Percentiles rank a stretch among this genome's conserved stretches.
Conservation (phyloP, 139 green algal species). For the Chlorella sp. region DNA sequence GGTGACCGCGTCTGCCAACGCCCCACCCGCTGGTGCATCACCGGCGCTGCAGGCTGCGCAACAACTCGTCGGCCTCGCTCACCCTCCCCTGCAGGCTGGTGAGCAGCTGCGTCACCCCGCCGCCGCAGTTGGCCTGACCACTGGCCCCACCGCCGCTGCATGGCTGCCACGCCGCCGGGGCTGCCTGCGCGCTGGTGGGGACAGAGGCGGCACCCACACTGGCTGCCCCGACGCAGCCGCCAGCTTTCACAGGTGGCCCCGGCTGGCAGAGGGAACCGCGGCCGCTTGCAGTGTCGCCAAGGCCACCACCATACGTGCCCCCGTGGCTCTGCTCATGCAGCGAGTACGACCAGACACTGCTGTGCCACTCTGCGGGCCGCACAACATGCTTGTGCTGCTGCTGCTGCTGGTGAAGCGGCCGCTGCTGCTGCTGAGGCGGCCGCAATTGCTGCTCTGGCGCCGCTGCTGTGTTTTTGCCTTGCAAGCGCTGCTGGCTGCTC, state of each 20-base stretch:
- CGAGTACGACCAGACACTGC: no score
- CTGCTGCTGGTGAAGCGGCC: background rate
- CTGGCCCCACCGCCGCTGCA: background rate
- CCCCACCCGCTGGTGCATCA: no score
- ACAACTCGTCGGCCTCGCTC: background rate
- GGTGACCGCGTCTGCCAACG: no score
- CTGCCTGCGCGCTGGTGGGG: background rate
- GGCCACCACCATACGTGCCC: no score
- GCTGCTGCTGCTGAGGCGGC: background rate
- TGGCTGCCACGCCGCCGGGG: background rate
- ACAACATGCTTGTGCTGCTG: background rate
- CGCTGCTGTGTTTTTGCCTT: background rate
- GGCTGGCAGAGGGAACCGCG: no score
- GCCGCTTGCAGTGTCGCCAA: no score
- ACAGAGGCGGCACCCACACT: background rate
- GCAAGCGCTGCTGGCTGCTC: background rate
- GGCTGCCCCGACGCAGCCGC: background rate
- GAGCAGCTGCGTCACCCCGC: background rate
- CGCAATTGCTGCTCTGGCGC: background rate
- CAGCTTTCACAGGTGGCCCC: background rate
- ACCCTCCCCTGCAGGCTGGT: conserved; percentile 14
- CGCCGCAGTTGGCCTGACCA: no score
- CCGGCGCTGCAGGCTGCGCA: conserved; percentile 3
- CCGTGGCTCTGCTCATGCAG: no score
- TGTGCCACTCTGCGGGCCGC: no score